Base-by-base conservation (phyloP, 1,284 basidiomycete genomes). In the Leccinum laetum region DNA sequence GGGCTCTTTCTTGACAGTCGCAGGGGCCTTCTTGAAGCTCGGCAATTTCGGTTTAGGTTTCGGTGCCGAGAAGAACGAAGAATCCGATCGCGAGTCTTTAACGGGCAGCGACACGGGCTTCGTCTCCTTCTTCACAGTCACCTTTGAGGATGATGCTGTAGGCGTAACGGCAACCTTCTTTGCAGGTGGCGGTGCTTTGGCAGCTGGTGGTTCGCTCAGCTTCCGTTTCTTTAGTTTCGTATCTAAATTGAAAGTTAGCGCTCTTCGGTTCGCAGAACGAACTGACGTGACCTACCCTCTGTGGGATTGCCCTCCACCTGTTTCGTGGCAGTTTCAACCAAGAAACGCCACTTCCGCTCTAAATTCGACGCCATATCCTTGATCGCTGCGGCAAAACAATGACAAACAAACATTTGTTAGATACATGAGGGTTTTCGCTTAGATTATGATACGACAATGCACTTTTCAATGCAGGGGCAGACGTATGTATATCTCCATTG, bases 301-400 rank as follows among this genome's bases (percentile, higher is more conserved):
- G 73, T 71, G 61, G 77, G 78, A 70, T 85, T 84, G 64, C 68
- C 80, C 70, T 84, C 82, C 72, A 67, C 75, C 72, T 75, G 75
- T 77, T 83, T 86, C 77, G 78, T 77, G 68, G 77, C 72, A 67
- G 65, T 71, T 67, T 79, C 74, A 61, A 90, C 79, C 77, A 92
- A 78, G 69, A 82, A 80, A 68, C 90, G 86, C 92, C 92, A 94
- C 80, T 87, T 87, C 74, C 85, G 86, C 80, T 92, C 90, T 80
- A 94, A 82, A 80, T 92, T 93, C 75, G 86, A 86, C 72, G 92
- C 92, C 89, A 94, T 91, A 81, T 94, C 92, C 88, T 92, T 91
- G 89, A 93, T 87, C 79, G 92, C 92, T 93, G 82, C 75, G 80
- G 79, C 72, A 73, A 70, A 65, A 72, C 69, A 69, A 73, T 76